Evolutionary conservation across 169 alveolate genomes (phyloP), one percentile per base, ranked within the genome.

Genomic region (Theileria annulata): DNA sequence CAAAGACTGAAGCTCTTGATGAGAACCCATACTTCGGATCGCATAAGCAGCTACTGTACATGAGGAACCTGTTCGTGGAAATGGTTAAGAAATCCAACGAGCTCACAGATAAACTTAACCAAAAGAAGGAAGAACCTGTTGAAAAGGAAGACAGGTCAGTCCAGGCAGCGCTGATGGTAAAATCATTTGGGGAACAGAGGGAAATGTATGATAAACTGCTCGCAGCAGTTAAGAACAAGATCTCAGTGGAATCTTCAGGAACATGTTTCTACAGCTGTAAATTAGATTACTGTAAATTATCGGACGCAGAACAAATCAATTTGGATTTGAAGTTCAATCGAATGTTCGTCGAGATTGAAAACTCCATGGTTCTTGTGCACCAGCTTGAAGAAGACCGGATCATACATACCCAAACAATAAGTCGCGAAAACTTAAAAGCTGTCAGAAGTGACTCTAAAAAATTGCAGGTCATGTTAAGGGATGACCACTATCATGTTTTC

Each of bases 161-260:
- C 19, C 73, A 64, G 58, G 79, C 85, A 10, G 88, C 85, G 27
- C 47, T 66, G 15, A 68, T 35, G 68, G 27, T 81, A 67, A 81
- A 74, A 72, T 35, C 80, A 3, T 33, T 76, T 28, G 72, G 79
- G 0, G 88, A 81, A 66, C 69, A 70, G 37, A 74, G 85, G 42
- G 88, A 81, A 37, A 81, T 81, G 88, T 81, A 75, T 49, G 88
- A 81, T 63, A 81, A 73, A 54, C 79, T 81, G 27, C 79, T 81
- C 37, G 80, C 63, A 3, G 72, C 49, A 17, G 78, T 75, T 37
- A 74, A 72, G 23, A 70, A 70, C 25, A 73, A 21, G 49, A 51
- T 70, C 8, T 28, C 60, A 4, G 47, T 70, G 28, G 51, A 70
- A 27, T 70, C 77, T 8, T 31, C 42, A 5, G 25, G 73, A 17